Percentiles rank a stretch among this genome's conserved stretches.
Conservation (phyloP, 495 filamentous ascomycete genomes). For the Cenococcum geophilum region DNA sequence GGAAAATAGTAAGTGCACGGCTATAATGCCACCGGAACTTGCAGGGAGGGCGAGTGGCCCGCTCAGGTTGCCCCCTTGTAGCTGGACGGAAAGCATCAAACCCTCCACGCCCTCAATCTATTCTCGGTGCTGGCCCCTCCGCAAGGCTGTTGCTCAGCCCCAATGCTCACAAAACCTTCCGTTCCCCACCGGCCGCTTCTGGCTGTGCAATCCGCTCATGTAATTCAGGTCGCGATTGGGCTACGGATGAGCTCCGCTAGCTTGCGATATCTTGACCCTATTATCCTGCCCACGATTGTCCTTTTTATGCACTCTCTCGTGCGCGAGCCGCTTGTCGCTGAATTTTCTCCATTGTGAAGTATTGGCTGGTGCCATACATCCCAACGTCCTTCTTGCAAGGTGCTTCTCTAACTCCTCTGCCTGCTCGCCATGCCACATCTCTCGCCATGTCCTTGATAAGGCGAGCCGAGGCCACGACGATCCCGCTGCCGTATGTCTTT, state of each 20-base stretch:
- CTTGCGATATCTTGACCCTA: too few species aligned
- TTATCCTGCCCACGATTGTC: too few species aligned
- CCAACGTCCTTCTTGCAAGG: not conserved
- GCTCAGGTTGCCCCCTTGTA: too few species aligned
- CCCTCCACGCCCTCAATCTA: not conserved
- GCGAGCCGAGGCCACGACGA: conserved; percentile 18
- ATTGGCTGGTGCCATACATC: too few species aligned
- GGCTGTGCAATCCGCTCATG: too few species aligned
- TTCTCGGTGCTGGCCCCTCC: not conserved
- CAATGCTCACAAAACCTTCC: not conserved
- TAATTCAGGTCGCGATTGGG: not conserved
- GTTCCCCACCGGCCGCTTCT: too few species aligned
- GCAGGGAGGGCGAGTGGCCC: too few species aligned
- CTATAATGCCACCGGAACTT: too few species aligned
- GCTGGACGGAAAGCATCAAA: not conserved
- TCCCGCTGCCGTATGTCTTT: conserved; percentile 15
- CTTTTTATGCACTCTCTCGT: too few species aligned
- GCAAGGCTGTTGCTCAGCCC: not conserved
- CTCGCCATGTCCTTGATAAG: conserved; percentile 18
- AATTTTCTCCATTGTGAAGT: not conserved
- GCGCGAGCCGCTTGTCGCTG: not conserved
- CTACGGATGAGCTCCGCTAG: not conserved
- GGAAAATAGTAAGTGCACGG: too few species aligned
- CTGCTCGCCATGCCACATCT: conserved; percentile 4
- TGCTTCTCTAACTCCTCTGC: conserved; percentile 11